These are phyloP conservation scores for Przewalskia tangutica DNA, from an alignment of 257 asterid genomes.

Conservation along the genomic window DNA sequence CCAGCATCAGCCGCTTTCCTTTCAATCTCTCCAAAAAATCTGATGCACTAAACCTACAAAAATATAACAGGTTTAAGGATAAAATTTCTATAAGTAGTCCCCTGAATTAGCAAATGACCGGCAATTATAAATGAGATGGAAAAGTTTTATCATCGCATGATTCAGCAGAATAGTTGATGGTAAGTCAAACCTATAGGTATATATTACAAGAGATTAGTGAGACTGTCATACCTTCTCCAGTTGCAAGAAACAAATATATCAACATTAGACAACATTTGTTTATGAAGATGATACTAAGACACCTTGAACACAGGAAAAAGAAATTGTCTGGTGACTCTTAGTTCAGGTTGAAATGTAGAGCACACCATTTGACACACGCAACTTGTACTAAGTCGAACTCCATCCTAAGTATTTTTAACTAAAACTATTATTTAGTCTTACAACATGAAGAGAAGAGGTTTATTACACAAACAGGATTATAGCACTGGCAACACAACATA, in stretches of 20 bases:
- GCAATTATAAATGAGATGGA: background rate
- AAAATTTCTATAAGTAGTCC: background rate
- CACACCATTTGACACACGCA: background rate
- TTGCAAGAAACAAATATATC: background rate
- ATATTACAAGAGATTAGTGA: background rate
- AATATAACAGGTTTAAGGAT: background rate
- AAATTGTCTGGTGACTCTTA: background rate
- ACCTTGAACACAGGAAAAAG: background rate
- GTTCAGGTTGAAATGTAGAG: background rate
- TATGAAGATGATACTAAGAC: background rate
- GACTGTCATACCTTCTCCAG: background rate
- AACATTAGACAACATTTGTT: background rate
- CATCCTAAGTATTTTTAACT: background rate
- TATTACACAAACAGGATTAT: background rate
- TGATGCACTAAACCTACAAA: slow-evolving; percentile 68
- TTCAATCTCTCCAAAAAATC: slow-evolving; percentile 80
- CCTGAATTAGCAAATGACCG: background rate
- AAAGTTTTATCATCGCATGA: background rate
- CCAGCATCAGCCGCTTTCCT: slow-evolving; percentile 85
- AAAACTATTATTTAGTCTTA: background rate
- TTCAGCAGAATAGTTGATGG: background rate
- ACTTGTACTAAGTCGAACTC: background rate
- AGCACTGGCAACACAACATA: background rate
- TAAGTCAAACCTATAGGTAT: background rate
- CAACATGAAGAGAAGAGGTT: background rate